These are phyloP conservation scores for Thraustochytrium sp. DNA, from an alignment of 352 stramenopile genomes.

Conservation along the genomic window DNA sequence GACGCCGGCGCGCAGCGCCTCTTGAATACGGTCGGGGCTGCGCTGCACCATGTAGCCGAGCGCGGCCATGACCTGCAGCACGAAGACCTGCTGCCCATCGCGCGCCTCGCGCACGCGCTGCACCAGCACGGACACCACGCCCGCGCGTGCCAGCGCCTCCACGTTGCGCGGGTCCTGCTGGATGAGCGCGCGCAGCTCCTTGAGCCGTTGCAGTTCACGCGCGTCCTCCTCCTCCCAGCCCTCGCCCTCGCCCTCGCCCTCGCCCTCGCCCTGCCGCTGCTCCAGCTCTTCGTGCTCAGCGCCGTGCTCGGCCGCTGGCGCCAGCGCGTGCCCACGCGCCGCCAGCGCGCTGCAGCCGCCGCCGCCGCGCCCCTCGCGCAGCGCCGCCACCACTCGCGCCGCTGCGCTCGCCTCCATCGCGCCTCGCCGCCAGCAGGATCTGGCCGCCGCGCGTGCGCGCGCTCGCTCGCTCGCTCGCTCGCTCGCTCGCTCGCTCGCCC, in stretches of 20 bases:
- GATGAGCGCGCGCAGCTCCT: neutral
- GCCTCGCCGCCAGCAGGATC: neutral
- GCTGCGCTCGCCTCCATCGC: neutral
- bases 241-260: neutral
- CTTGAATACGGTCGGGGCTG: neutral
- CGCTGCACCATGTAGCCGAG: constrained; percentile 34
- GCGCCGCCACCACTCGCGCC: neutral
- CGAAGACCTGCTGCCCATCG: neutral
- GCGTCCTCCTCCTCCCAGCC: neutral
- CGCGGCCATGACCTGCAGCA: constrained; percentile 19
- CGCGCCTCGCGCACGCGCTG: neutral
- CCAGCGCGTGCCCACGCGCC: no score
- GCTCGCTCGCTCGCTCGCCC: no score
- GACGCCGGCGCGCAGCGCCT: neutral
- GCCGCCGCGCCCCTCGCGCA: neutral
- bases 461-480: no score
- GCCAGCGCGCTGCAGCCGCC: neutral
- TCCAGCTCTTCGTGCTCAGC: no score
- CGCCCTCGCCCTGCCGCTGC: neutral
- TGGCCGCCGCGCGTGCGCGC: no score
- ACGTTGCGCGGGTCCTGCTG: neutral
- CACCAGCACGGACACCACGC: constrained; percentile 7
- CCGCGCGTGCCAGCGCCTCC: neutral
- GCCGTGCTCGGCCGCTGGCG: no score
- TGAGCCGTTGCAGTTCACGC: neutral